A percentile compares a stretch with the other conserved stretches of the same genome.
Evolutionary conservation across 768 basidiomycete species (phyloP).

Genomic region (Mycena filopes): DNA sequence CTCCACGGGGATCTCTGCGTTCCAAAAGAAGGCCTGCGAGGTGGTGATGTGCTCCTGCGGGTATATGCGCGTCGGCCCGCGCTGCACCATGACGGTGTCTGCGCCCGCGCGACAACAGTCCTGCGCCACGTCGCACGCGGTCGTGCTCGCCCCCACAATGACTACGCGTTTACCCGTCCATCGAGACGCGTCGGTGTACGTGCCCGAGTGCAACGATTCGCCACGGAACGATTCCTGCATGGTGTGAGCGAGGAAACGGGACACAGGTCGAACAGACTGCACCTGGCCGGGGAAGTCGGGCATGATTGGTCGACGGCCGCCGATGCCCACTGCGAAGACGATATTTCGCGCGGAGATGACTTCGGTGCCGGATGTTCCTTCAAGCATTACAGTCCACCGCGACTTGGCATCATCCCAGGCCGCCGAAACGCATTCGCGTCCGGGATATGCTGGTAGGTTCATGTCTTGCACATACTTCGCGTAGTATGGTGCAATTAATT

Average conservation of each 20-base stretch:
- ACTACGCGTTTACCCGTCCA: conserved; percentile 64
- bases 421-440: conserved; percentile 32
- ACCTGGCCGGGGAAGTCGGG: conserved; percentile 30
- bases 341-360: conserved; percentile 41
- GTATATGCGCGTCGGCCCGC: conserved; percentile 50
- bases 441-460: conserved; percentile 23
- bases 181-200: conserved; percentile 51
- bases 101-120: conserved; percentile 26
- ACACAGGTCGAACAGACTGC: neutral
- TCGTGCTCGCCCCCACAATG: conserved; percentile 61
- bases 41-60: conserved; percentile 16
- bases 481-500: conserved; percentile 30
- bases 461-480: conserved; percentile 24
- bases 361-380: conserved; percentile 34
- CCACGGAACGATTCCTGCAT: conserved; percentile 59
- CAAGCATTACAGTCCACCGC: conserved; percentile 43
- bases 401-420: conserved; percentile 34
- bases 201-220: conserved; percentile 55
- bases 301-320: conserved; percentile 24
- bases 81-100: conserved; percentile 48
- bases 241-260: neutral
- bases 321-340: conserved; percentile 37
- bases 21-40: conserved; percentile 22
- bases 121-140: conserved; percentile 30
- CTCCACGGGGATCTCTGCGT: conserved; percentile 21